These are phyloP conservation scores for Cymbidium sinense DNA, from an alignment of 106 monocot genomes.

Conservation along the genomic window DNA sequence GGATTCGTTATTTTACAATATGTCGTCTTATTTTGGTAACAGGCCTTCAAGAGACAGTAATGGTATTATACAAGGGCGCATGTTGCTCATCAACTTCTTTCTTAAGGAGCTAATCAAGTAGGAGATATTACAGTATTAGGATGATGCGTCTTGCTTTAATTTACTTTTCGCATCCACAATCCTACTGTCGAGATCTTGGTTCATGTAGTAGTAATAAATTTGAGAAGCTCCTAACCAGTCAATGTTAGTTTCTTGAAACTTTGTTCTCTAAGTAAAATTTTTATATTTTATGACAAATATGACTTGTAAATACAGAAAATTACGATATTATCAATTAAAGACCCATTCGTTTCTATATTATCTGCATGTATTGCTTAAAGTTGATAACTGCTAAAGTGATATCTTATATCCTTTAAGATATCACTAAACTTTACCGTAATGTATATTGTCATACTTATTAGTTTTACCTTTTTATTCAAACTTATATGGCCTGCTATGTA, in stretches of 20 bases:
- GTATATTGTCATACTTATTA: no score
- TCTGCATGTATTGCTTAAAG: no score
- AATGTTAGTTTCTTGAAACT: background rate
- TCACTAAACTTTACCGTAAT: no score
- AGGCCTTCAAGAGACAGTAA: conserved; percentile 9
- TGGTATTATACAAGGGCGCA: background rate
- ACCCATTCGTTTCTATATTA: no score
- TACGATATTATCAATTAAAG: no score
- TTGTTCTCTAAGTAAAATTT: no score
- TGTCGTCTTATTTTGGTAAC: background rate
- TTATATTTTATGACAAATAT: no score
- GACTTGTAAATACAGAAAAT: no score
- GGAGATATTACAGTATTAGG: background rate
- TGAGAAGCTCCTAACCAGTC: background rate
- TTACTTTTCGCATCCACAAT: background rate
- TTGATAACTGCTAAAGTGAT: no score
- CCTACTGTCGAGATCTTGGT: background rate
- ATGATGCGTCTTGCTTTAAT: background rate
- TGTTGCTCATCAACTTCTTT: background rate
- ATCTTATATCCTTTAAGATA: no score
- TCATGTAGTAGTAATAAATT: background rate
- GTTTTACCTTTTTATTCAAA: no score
- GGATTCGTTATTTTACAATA: background rate
- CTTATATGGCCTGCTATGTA: no score
- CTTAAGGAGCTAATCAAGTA: background rate